Percentiles rank a stretch among this genome's conserved stretches.
These are phyloP conservation scores for Sporodiniella umbellata DNA, from an alignment of 371 early-diverging fungal genomes.

Conservation along the genomic window DNA sequence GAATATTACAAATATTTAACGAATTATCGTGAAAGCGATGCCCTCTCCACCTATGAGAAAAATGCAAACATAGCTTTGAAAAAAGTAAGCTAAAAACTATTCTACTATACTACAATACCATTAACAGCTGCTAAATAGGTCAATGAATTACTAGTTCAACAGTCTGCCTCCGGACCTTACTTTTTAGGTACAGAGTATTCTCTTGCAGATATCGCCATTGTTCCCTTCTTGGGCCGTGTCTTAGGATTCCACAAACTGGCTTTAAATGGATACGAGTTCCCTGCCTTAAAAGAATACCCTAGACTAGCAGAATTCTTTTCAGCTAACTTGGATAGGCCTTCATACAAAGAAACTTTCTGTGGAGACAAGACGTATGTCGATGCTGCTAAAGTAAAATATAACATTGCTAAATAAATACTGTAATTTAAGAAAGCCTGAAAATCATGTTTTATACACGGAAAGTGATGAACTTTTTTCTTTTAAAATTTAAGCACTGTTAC, in stretches of 20 bases:
- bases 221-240: constrained; percentile 48
- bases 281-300: constrained; percentile 15
- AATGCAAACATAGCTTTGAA: constrained; percentile 16
- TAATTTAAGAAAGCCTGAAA: too few species aligned
- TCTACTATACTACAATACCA: constrained; percentile 7
- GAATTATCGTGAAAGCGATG: constrained; percentile 23
- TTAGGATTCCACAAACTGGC: constrained; percentile 4
- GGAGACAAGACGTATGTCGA: constrained; percentile 24
- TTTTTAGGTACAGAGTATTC: constrained; percentile 57
- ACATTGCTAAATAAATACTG: constrained; percentile 21
- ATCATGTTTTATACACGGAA: too few species aligned
- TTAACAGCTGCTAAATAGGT: too few species aligned
- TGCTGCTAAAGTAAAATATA: constrained; percentile 1
- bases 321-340: constrained; percentile 23
- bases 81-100: constrained; percentile 21
- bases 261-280: constrained; percentile 16
- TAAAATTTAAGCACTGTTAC: too few species aligned
- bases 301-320: constrained; percentile 34
- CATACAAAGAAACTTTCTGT: constrained; percentile 20
- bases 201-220: constrained; percentile 55
- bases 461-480: too few species aligned
- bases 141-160: constrained; percentile 42
- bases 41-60: constrained; percentile 14
- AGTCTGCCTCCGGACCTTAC: constrained; percentile 57
- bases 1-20: constrained; percentile 26